Evolutionary conservation across 805 yeast genomes (phyloP).

Genomic region (Ogataea neopini): DNA sequence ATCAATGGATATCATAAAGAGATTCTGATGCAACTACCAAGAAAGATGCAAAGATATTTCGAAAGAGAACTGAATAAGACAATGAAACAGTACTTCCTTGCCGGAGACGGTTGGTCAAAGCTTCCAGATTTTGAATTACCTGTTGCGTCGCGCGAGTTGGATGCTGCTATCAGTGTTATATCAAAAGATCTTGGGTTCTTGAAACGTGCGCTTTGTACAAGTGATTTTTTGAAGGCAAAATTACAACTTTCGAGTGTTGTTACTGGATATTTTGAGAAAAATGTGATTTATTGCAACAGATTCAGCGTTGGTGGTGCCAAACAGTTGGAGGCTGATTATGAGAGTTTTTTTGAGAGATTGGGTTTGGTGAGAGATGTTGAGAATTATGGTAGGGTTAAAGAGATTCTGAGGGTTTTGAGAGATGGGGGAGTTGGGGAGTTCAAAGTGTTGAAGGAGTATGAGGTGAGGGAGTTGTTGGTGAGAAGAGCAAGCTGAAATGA

Average conservation of each 20-base stretch:
- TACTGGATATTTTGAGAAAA: constrained; percentile 39
- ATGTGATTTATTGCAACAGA: constrained; percentile 39
- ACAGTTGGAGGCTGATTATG: constrained; percentile 36
- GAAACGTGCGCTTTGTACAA: constrained; percentile 30
- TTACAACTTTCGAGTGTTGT: constrained; percentile 30
- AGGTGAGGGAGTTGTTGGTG: constrained; percentile 18
- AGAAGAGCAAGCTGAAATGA: constrained; percentile 7
- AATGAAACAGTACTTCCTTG: constrained; percentile 39
- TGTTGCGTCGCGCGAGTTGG: constrained; percentile 26
- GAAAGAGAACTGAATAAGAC: constrained; percentile 38
- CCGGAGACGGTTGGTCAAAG: constrained; percentile 32
- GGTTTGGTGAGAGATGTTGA: constrained; percentile 23
- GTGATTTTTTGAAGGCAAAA: constrained; percentile 33
- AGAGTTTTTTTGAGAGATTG: constrained; percentile 32
- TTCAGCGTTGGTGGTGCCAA: constrained; percentile 38
- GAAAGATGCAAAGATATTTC: constrained; percentile 33
- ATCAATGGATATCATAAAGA: constrained; percentile 38
- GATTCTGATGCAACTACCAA: constrained; percentile 32
- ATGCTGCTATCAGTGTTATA: constrained; percentile 28
- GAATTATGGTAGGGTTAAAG: constrained; percentile 23
- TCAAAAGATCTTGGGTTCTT: constrained; percentile 33
- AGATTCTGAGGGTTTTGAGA: constrained; percentile 20
- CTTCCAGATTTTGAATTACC: constrained; percentile 1
- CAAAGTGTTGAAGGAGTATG: constrained; percentile 12
- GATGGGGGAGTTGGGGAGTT: constrained; percentile 2